phyloP scores from a whole-genome alignment of 495 filamentous ascomycete genomes.

The Clohesyomyces aquaticus region DNA sequence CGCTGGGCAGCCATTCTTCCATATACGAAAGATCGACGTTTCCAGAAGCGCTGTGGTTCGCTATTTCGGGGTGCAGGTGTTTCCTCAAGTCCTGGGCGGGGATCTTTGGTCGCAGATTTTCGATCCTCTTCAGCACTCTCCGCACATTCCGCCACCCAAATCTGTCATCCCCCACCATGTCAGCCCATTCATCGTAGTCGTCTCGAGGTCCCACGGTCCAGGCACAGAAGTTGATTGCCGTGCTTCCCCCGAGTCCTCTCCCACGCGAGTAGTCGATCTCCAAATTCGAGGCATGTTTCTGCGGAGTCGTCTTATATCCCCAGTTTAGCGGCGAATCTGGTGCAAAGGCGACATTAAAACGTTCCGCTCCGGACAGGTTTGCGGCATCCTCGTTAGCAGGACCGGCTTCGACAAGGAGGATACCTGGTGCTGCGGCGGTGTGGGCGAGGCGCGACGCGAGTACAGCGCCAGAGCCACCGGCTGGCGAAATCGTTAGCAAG shows the following conservation, averaged over 20 bases:
- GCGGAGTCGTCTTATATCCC: slow-evolving; percentile 63
- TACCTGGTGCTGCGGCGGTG: slow-evolving; percentile 50
- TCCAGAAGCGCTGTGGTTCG: slow-evolving; percentile 57
- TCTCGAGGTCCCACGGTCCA: slow-evolving; percentile 59
- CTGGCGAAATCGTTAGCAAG: too few relatives aligned
- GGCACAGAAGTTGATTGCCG: slow-evolving; percentile 65
- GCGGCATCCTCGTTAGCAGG: slow-evolving; percentile 53
- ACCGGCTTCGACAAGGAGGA: slow-evolving; percentile 65
- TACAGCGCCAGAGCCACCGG: slow-evolving; percentile 60
- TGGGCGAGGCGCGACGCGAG: slow-evolving; percentile 55
- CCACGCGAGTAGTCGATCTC: slow-evolving; percentile 61
- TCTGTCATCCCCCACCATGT: slow-evolving; percentile 47
- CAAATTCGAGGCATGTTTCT: slow-evolving; percentile 56
- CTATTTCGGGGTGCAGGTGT: slow-evolving; percentile 44
- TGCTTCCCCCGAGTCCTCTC: slow-evolving; percentile 62
- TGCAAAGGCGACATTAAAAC: slow-evolving; percentile 53
- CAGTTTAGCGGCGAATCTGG: slow-evolving; percentile 53
- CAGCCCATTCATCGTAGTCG: slow-evolving; percentile 63
- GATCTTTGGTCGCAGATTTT: slow-evolving; percentile 54
- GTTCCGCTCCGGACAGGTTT: slow-evolving; percentile 56
- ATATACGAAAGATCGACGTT: slow-evolving; percentile 54
- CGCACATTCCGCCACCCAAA: slow-evolving; percentile 59
- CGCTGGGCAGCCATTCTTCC: slow-evolving; percentile 55
- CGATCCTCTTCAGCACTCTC: slow-evolving; percentile 55
- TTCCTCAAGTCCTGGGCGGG: slow-evolving; percentile 40